Evolutionary conservation across 192 early-diverging fungal genomes (phyloP), one percentile per base, ranked within the genome.

Genomic region (Paraglomus brasilianum): DNA sequence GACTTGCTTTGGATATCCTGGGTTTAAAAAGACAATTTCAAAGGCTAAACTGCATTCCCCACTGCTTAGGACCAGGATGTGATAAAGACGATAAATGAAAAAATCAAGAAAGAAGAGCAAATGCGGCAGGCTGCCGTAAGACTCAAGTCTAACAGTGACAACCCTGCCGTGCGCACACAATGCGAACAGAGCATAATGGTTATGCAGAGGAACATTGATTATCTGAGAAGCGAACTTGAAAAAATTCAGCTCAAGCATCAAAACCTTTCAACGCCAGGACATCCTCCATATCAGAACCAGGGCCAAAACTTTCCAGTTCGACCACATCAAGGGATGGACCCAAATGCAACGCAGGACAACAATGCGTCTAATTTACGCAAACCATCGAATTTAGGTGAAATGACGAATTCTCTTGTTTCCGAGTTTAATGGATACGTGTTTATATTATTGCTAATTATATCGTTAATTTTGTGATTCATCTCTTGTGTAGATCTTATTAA

Each of bases 181-280:
- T 95, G 93, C 69, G 89, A 96, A 72, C 79, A 78, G 48, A 84
- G 84, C 71, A 82, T 91, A 42, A 76, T 72, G 53, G 86, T 90
- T 45, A 78, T 82, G 38, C 84, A 89, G 67, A 86, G 83, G 66
- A 81, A 82, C 53, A 86, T 92, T 64, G 86, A 85, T 39, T 92
- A 85, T 59, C 79, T 91, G 60, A 81, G 83, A 49, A 82, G 85
- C 61, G 85, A 91, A 75, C 85, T 88, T 51, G 78, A 79, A 56
- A 84, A 81, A 42, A 59, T 92, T 46, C 78, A 83, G 58, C 77
- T 86, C 51, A 80, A 81, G 73, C 81, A 81, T 71, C 77, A 84
- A 24, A 82, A 81, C 57, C 76, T 73, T 61, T 74, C 68, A 44
- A 66, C 71, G 11, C 68, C 73, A 42, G 72, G 76, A 44, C 69